Evolutionary conservation across 2,329 filamentous ascomycete species (phyloP), one percentile per base, ranked within the genome.

Genomic region (Exophiala spinifera): DNA sequence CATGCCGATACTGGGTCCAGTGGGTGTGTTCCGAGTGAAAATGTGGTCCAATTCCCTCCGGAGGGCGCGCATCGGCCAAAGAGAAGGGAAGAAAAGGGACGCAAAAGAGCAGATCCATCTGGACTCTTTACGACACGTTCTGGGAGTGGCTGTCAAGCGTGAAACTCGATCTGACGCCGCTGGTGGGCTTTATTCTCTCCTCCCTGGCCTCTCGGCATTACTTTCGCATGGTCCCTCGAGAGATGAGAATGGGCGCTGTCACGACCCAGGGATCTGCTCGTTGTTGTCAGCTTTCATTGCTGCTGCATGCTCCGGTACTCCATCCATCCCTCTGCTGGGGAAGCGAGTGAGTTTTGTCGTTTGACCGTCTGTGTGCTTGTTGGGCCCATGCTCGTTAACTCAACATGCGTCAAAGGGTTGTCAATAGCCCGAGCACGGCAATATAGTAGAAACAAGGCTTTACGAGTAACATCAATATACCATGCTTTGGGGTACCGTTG

Each of bases 1-100:
- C 49, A 51, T 52, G 47, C 51, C 55, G 55, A 51, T 49, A 49
- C 46, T 51, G 37, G 43, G 25, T n/a, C 45, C 43, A 33, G 36
- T 46, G 23, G 15, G 15, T 39, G 15, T 39, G 20, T 23, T 40
- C 46, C 46, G 19, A 19, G n/a, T n/a, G n/a, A n/a, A n/a, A n/a
- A 23, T 44, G 42, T 44, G 42, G 42, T 44, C 23, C 17, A 44
- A n/a, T 14, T 44, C 21, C 40, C 19, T 44, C 11, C 36, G 36
- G 36, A 19, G n/a, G n/a, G 19, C 2, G 42, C 11, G 20, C 20
- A 44, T 44, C 21, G 23, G 42, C 42, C 42, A 44, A 44, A 25
- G 42, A 44, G 42, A 44, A 23, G 21, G 20, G 21, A 44, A n/a
- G 23, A 21, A 44, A 44, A 44, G 42, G 10, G 23, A 28, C 17